A percentile compares a stretch with the other conserved stretches of the same genome.
These are phyloP conservation scores for Pezicula radicicola DNA, from an alignment of 2,329 filamentous ascomycete genomes.

Conservation along the genomic window DNA sequence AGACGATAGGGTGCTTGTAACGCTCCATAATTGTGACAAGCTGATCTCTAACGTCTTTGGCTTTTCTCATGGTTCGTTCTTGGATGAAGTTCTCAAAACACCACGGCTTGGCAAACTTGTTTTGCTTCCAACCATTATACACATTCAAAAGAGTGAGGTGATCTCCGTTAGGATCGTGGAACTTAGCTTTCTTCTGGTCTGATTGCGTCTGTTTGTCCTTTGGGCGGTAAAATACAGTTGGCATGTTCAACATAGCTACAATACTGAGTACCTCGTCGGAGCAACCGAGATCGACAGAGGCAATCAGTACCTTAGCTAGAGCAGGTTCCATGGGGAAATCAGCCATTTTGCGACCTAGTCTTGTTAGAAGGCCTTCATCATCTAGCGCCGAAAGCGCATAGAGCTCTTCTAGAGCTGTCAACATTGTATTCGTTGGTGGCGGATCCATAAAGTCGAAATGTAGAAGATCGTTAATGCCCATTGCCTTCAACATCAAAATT, in stretches of 20 bases:
- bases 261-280: constrained; percentile 94
- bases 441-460: constrained; percentile 99
- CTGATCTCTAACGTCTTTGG: constrained; percentile 89
- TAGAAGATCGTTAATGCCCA: constrained; percentile 97
- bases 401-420: constrained; percentile 91
- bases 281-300: constrained; percentile 81
- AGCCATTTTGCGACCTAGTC: constrained; percentile 93
- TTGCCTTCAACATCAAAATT: constrained; percentile 96
- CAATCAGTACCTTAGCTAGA: constrained; percentile 86
- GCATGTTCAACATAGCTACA: constrained; percentile 88
- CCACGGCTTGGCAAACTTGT: constrained; percentile 81
- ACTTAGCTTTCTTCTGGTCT: constrained; percentile 96
- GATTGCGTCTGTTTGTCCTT: constrained; percentile 97
- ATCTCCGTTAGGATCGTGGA: constrained; percentile 92
- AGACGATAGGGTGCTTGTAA: constrained; percentile 77
- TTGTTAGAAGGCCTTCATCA: constrained; percentile 89
- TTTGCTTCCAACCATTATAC: constrained; percentile 94
- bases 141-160: constrained; percentile 95
- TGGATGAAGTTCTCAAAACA: constrained; percentile 99
- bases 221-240: constrained; percentile 87
- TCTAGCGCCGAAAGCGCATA: constrained; percentile 91
- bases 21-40: constrained; percentile 91
- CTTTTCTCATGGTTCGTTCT: constrained; percentile 81
- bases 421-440: constrained; percentile 95
- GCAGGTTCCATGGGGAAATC: constrained; percentile 98